These are phyloP conservation scores for Apiotrichum akiyoshidainum DNA, from an alignment of 1,284 basidiomycete genomes.

Conservation along the genomic window DNA sequence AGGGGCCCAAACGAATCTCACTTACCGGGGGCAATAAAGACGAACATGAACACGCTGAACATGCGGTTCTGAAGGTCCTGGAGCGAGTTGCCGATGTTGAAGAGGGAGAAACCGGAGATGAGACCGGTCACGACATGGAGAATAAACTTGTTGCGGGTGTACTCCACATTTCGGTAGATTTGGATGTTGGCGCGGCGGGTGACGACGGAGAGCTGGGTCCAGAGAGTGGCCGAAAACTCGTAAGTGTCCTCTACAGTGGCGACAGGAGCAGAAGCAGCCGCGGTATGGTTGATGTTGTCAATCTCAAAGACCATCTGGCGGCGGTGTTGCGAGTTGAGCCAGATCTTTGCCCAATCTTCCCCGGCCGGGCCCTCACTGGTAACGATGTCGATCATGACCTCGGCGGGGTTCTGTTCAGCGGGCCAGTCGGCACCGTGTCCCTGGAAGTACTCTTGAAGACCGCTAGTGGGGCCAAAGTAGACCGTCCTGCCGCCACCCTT, in stretches of 20 bases:
- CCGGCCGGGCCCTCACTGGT: constrained; percentile 40
- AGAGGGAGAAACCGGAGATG: constrained; percentile 47
- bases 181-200: constrained; percentile 38
- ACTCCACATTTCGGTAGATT: constrained; percentile 45
- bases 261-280: constrained; percentile 13
- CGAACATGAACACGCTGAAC: constrained; percentile 41
- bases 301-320: constrained; percentile 48
- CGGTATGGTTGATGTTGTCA: constrained; percentile 36
- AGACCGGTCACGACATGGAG: constrained; percentile 39
- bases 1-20: too few relatives aligned
- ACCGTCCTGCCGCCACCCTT: constrained; percentile 53
- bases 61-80: constrained; percentile 22
- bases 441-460: constrained; percentile 55
- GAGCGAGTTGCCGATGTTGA: constrained; percentile 36
- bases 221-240: constrained; percentile 38
- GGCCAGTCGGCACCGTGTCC: constrained; percentile 35
- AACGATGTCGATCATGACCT: constrained; percentile 47
- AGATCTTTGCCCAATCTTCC: constrained; percentile 67
- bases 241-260: constrained; percentile 27
- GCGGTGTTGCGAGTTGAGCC: constrained; percentile 56
- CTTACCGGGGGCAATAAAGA: constrained; percentile 45
- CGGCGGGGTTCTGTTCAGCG: constrained; percentile 55
- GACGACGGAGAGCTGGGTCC: constrained; percentile 37
- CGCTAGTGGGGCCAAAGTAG: constrained; percentile 56
- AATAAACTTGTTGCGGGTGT: constrained; percentile 45